Evolutionary conservation across 805 yeast genomes (phyloP).

Genomic region (Metschnikowia chrysomelidarum): DNA sequence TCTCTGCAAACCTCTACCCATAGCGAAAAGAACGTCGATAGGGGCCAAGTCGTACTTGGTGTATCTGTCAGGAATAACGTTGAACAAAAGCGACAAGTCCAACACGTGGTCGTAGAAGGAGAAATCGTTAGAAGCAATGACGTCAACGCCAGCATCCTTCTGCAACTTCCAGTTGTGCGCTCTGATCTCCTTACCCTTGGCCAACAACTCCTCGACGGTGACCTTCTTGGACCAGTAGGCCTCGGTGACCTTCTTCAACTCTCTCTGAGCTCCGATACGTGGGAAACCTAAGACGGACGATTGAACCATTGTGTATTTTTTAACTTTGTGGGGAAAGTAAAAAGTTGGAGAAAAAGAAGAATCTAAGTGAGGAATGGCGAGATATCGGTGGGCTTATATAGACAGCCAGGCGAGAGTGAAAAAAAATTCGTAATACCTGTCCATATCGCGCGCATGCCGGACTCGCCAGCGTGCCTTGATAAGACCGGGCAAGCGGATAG

Average conservation of each 20-base stretch:
- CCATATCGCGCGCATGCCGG: too few relatives aligned
- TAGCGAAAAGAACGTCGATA: constrained; percentile 92
- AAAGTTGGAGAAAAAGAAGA: not conserved
- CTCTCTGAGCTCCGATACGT: constrained; percentile 99
- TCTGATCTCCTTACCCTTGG: constrained; percentile 94
- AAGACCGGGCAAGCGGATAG: too few relatives aligned
- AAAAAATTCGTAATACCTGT: constrained; percentile 7
- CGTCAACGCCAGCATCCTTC: constrained; percentile 94
- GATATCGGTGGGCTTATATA: constrained; percentile 6
- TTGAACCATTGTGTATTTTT: constrained; percentile 68
- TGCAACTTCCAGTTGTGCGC: constrained; percentile 97
- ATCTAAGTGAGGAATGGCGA: too few relatives aligned
- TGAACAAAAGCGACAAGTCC: constrained; percentile 89
- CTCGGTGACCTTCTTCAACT: constrained; percentile 97
- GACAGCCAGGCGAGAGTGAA: constrained; percentile 4
- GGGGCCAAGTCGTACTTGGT: constrained; percentile 84
- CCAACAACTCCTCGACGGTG: constrained; percentile 78
- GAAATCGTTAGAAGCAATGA: constrained; percentile 97
- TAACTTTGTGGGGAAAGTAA: not conserved
- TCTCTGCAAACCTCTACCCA: constrained; percentile 99
- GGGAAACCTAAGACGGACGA: constrained; percentile 99
- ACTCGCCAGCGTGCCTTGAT: too few relatives aligned
- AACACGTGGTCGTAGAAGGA: constrained; percentile 97
- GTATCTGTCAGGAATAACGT: constrained; percentile 96
- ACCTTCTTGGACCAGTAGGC: constrained; percentile 98